Base-by-base conservation (phyloP, 768 basidiomycete species). In the Russula compacta region DNA sequence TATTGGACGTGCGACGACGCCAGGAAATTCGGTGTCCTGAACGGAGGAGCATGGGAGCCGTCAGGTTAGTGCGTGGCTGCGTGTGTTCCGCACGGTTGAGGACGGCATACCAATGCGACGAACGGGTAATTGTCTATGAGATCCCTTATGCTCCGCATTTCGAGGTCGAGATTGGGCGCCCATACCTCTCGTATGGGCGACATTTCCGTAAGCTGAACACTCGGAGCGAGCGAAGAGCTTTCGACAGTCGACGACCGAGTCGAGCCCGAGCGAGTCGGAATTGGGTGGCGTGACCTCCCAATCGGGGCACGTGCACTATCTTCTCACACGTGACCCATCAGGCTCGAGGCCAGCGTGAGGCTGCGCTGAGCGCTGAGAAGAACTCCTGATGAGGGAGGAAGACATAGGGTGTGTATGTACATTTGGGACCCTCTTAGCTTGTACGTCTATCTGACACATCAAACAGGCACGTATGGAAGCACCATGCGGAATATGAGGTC, bases 11-110 rank as follows among this genome's bases (percentile, higher is more conserved):
- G 95, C 97, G 58, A 99, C 97, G 46, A 98, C 94, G 9, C 97
- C 97, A 38, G 97, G 97, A 73, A 98, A 98, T 72, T 99, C 97
- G 56, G 97, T 98, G 73, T 99, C 95, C 95, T 98, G 72, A 38
- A 56, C 47, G 64, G 51, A 44, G 64, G 64, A 61, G 63, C 53
- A 64, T 71, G 58, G 64, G 69, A 69, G 52, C 40, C 39, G 59
- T 53, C 29, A 55, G 61, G 56, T 51, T 64, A 64, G 38, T 42
- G 55, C 44, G 35, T 36, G 57, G 64, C 58, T 19, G 58, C 24
- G 48, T 56, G 64, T 39, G 64, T 58, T 42, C 44, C 40, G 43
- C 36, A 43, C 50, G 56, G 3, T 29, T 29, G 24, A 29, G 3
- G 63, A 67, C 50, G 69, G 65, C 79, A 69, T 58, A 87, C 95